Base-by-base conservation (phyloP, 2,329 filamentous ascomycete species). In the Chalaropsis ovoidea region DNA sequence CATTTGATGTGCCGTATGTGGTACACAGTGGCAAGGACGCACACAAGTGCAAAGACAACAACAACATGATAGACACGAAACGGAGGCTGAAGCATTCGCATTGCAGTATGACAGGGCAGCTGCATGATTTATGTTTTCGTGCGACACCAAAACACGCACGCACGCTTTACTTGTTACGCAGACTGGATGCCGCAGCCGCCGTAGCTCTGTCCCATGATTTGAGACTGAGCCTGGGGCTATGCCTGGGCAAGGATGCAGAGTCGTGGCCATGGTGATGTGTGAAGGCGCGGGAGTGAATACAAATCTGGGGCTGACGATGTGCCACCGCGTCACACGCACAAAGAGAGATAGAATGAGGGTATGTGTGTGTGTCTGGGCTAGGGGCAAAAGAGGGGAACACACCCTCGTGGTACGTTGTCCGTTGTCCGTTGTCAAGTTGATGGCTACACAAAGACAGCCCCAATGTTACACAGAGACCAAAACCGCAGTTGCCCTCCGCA, bases 51-150 rank as follows among this genome's bases (percentile, higher is more conserved):
- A 45, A 22, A 19, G 15, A 13, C 22, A 39, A 41, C 58, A 24
- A 64, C 54, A 24, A 64, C 54, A 58, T 19, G 15, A 6, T 13
- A 60, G 47, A 27, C 43, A 64, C 66, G 15, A 35, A 39, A 64
- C 66, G 27, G n/a, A 39, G 8, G 13, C 17, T 17, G 17, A 58
- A 31, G 52, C 52, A 35, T n/a, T 35, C 31, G 24, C 52, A 58
- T 47, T 47, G 15, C 17, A 39, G 52, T 35, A 3, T 13, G 27
- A 17, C 31, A 35, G 24, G n/a, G 17, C 27, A 35, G 8, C 10
- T 35, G 24, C 17, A 58, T 35, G 52, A 10, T 35, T 31, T 10
- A 35, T 52, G 27, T 35, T 58, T 35, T 22, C 7, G 13, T 22
- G 47, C 3, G 7, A 52, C 47, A 52, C 47, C 10, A 13, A 19